Evolutionary conservation across 257 asterid genomes (phyloP).

Genomic region (Solanum pennellii): DNA sequence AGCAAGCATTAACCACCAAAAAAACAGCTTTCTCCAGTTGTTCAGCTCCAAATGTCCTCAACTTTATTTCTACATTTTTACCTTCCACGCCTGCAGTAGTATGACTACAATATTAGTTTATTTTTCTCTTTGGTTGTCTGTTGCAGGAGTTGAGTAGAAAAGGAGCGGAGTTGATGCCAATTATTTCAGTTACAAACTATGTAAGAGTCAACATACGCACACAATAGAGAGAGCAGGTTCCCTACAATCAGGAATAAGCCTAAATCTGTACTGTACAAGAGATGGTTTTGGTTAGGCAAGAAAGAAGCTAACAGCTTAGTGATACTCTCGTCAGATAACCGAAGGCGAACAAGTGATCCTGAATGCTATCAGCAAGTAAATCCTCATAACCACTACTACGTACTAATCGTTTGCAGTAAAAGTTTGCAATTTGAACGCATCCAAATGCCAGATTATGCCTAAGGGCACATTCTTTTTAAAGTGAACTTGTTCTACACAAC

Average conservation of each 20-base stretch:
- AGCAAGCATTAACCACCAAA: constrained; percentile 84
- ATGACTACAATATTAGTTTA: neutral
- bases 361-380: neutral
- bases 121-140: neutral
- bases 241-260: neutral
- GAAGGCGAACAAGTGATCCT: neutral
- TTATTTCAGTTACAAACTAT: neutral
- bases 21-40: constrained; percentile 43
- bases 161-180: neutral
- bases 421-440: neutral
- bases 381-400: neutral
- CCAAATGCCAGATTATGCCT: neutral
- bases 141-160: neutral
- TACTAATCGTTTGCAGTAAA: neutral
- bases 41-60: constrained; percentile 52
- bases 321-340: neutral
- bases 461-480: neutral
- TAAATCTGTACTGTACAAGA: neutral
- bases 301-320: neutral
- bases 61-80: constrained; percentile 58
- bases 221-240: neutral
- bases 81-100: constrained; percentile 68
- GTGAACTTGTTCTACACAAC: neutral
- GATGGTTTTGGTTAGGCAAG: neutral
- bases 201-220: neutral